Evolutionary conservation across 305 asterid species (phyloP).

Genomic region (Fraxinus angustifolia): DNA sequence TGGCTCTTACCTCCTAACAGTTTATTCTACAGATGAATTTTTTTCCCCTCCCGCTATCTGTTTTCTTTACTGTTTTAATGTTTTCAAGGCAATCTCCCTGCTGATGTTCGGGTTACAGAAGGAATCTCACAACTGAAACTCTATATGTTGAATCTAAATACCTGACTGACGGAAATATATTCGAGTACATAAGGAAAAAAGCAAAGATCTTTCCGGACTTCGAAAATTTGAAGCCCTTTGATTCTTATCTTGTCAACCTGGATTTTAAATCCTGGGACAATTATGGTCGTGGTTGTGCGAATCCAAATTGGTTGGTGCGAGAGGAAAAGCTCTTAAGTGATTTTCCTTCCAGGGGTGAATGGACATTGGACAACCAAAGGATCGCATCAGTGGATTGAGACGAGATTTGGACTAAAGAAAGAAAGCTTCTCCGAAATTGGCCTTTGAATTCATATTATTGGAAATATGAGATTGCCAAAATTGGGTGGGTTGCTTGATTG

Average conservation of each 20-base stretch:
- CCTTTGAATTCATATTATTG: not conserved
- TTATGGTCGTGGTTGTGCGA: too few species aligned
- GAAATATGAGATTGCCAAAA: not conserved
- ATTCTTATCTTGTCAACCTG: too few species aligned
- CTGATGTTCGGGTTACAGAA: conserved; percentile 31
- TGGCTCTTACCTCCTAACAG: conserved; percentile 31
- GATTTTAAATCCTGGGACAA: too few species aligned
- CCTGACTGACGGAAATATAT: conserved; percentile 31
- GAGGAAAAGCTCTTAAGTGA: not conserved
- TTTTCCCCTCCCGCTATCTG: conserved; percentile 5
- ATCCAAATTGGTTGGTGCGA: not conserved
- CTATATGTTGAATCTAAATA: conserved; percentile 10
- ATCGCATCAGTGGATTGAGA: not conserved
- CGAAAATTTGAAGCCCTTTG: conserved; percentile 19
- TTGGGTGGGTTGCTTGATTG: not conserved
- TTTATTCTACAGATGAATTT: conserved; percentile 27
- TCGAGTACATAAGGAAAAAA: conserved; percentile 37
- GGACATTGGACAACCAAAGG: not conserved
- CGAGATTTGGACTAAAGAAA: not conserved
- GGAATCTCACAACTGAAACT: conserved; percentile 26
- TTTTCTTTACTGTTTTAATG: conserved; percentile 3
- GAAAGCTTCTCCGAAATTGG: too few species aligned
- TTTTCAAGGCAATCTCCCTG: conserved; percentile 20
- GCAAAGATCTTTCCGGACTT: conserved; percentile 35
- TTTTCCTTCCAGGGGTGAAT: not conserved